Conservation (phyloP, 1,284 basidiomycete genomes). For the Volvariella volvacea region DNA sequence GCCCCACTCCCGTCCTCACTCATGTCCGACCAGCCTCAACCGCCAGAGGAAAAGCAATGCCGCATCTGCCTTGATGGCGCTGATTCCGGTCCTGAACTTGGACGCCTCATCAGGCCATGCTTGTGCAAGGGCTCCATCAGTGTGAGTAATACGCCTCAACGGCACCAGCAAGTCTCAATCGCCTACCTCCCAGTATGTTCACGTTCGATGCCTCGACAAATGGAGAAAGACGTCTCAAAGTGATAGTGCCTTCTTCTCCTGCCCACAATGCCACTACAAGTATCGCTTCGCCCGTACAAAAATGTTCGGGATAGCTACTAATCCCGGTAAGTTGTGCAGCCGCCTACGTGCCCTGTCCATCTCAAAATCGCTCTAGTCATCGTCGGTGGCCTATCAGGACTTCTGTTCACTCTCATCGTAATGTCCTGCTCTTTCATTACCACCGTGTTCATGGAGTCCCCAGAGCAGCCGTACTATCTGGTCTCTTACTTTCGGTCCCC, state of each 20-base stretch:
- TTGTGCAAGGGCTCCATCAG: conserved; percentile 75
- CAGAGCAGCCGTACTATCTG: conserved; percentile 42
- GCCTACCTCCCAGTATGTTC: conserved; percentile 49
- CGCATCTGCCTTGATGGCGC: conserved; percentile 70
- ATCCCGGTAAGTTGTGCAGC: conserved; percentile 44
- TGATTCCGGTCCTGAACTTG: conserved; percentile 48
- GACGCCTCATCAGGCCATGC: conserved; percentile 70
- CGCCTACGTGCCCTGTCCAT: conserved; percentile 4
- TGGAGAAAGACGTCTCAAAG: conserved; percentile 61
- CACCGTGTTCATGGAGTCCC: conserved; percentile 52
- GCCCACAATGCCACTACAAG: conserved; percentile 69
- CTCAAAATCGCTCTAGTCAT: conserved; percentile 40
- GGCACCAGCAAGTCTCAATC: conserved; percentile 5
- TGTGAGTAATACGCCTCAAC: conserved; percentile 33
- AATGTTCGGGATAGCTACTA: conserved; percentile 64
- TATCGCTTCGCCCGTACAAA: conserved; percentile 68
- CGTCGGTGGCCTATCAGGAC: conserved; percentile 54
- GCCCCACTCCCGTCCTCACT: background rate
- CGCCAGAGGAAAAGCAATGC: conserved; percentile 50
- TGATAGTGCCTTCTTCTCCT: conserved; percentile 60
- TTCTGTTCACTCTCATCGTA: conserved; percentile 63
- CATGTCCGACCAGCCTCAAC: conserved; percentile 8
- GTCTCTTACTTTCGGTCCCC: conserved; percentile 36
- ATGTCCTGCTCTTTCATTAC: conserved; percentile 68
- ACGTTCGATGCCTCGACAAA: conserved; percentile 66